Base-by-base conservation (phyloP, 352 stramenopile genomes). In the Globisporangium megalacanthum region DNA sequence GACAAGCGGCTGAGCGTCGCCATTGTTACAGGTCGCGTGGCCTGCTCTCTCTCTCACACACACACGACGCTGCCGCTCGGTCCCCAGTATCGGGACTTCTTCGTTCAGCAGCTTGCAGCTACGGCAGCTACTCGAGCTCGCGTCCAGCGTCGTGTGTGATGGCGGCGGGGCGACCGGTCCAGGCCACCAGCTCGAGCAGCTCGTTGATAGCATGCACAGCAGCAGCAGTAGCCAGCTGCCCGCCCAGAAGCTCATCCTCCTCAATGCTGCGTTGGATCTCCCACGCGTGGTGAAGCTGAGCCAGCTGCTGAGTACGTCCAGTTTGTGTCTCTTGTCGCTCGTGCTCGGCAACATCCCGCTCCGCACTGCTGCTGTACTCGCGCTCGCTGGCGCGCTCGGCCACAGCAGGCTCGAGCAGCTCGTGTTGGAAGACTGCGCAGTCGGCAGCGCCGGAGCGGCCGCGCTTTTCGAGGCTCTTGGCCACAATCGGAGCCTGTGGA, bases 171-270 rank as follows among this genome's bases (percentile, higher is more conserved):
- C 25, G 3, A 60, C 29, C 8, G 55, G 33, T 22, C 53, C 53
- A 0, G 48, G 60, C 14, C 72, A 72, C 19, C 64, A 79, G 19
- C 70, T 79, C 14, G 72, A 88, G 51, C 77, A 77, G 17, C 68
- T 89, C 29, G 58, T 89, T 13, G 67, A 83, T 8, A 69, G 72
- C 20, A 56, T 92, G 44, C 62, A 73, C 13, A 54, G 50, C 42
- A 68, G 62, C 42, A 65, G 59, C 20, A 53, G 35, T 22, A 47
- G 45, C 25, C 25, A 29, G 6, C 72, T 63, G 25, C 74, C 77
- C 3, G 67, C 75, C 0, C 74, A 84, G 41, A 87, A 86, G 45
- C 68, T 92, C 29, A 85, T 92, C 19, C 64, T 92, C 49, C 88
- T 73, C 77, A 92, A 92, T 53, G 67, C 75, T 15, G 49, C 56